These are phyloP conservation scores for Sugiyamaella smithiae DNA, from an alignment of 805 yeast species.

Conservation along the genomic window DNA sequence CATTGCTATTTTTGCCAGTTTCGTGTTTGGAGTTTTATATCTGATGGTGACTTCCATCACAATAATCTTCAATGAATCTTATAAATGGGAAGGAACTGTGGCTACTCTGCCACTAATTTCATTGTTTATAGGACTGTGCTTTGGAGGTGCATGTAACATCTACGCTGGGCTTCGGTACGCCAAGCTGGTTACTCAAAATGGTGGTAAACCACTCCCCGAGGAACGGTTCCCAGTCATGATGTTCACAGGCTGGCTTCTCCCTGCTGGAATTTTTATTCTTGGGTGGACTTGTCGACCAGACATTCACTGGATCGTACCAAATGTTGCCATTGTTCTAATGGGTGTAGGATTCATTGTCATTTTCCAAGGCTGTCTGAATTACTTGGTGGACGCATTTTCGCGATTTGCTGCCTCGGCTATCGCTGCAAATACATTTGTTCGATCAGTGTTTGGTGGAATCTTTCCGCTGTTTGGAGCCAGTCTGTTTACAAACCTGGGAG, in stretches of 20 bases:
- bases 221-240: conserved; percentile 56
- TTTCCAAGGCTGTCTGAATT: conserved; percentile 59
- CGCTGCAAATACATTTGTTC: conserved; percentile 59
- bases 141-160: conserved; percentile 35
- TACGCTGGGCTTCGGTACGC: conserved; percentile 31
- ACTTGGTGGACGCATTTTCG: conserved; percentile 59
- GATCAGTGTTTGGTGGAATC: conserved; percentile 58
- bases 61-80: conserved; percentile 31
- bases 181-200: conserved; percentile 28
- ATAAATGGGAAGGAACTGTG: conserved; percentile 35
- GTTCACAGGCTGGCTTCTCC: conserved; percentile 45
- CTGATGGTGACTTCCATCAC: conserved; percentile 42
- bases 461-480: conserved; percentile 59
- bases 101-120: conserved; percentile 36
- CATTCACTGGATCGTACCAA: conserved; percentile 55
- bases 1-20: conserved; percentile 42
- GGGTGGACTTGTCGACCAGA: conserved; percentile 55
- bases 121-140: conserved; percentile 32
- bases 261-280: conserved; percentile 55
- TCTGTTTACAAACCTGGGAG: conserved; percentile 49
- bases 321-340: conserved; percentile 52
- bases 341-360: conserved; percentile 54
- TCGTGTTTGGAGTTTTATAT: conserved; percentile 45
- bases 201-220: conserved; percentile 56
- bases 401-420: conserved; percentile 60